Evolutionary conservation across 495 filamentous ascomycete genomes (phyloP).

Genomic region (Penicillium alfredii): DNA sequence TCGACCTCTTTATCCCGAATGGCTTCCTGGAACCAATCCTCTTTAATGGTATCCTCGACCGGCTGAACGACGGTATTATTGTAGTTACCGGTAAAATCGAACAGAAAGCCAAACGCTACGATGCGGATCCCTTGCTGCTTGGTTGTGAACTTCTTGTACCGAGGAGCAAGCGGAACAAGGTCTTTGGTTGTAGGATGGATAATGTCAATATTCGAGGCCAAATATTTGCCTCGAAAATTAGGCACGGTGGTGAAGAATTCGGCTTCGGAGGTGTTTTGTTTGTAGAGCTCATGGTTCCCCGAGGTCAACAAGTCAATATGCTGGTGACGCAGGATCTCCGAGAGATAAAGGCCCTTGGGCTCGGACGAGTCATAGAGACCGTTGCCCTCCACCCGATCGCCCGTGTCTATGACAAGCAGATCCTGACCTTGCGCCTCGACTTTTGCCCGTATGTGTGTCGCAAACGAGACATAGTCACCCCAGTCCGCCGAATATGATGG

Average conservation of each 20-base stretch:
- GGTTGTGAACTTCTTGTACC: constrained; percentile 83
- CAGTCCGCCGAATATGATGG: constrained; percentile 91
- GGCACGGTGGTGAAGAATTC: constrained; percentile 77
- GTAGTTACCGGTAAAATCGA: constrained; percentile 82
- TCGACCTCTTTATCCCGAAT: constrained; percentile 76
- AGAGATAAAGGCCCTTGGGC: constrained; percentile 82
- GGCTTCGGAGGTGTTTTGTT: constrained; percentile 62
- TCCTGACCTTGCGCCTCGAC: constrained; percentile 75
- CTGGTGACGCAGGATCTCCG: constrained; percentile 77
- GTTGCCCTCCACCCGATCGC: constrained; percentile 91
- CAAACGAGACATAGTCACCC: constrained; percentile 96
- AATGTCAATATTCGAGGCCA: constrained; percentile 92
- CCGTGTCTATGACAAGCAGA: constrained; percentile 85
- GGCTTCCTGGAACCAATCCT: constrained; percentile 84
- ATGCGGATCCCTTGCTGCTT: constrained; percentile 79
- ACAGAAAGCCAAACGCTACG: constrained; percentile 87
- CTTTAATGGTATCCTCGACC: constrained; percentile 70
- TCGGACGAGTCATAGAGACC: constrained; percentile 89
- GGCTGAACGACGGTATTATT: constrained; percentile 82
- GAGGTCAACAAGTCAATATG: constrained; percentile 78
- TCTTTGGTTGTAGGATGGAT: constrained; percentile 62
- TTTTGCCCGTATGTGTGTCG: constrained; percentile 68
- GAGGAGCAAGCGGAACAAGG: constrained; percentile 68
- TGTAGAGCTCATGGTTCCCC: constrained; percentile 95
- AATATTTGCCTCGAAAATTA: constrained; percentile 66